Conservation (phyloP, 2,329 filamentous ascomycete genomes). For the Talaromyces sp. region DNA sequence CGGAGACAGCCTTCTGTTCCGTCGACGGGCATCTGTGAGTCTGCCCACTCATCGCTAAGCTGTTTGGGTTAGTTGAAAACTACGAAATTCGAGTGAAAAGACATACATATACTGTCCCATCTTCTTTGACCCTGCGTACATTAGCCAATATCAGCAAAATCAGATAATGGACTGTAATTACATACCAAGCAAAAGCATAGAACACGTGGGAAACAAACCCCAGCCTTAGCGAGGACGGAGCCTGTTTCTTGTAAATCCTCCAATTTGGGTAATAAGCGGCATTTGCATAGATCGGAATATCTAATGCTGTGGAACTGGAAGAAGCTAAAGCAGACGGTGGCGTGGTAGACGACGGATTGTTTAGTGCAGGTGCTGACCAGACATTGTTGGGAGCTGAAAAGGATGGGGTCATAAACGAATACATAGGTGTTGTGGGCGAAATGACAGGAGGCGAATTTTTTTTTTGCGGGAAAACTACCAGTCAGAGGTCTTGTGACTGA, state of each 20-base stretch:
- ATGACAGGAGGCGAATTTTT: not conserved
- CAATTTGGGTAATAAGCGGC: slow-evolving; percentile 83
- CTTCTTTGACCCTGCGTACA: slow-evolving; percentile 57
- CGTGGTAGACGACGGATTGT: slow-evolving; percentile 16
- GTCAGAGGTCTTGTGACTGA: slow-evolving; percentile 5
- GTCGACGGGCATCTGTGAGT: slow-evolving; percentile 68
- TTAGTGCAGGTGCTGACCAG: slow-evolving; percentile 11
- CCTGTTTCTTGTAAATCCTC: slow-evolving; percentile 68
- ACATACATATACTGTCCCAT: slow-evolving; percentile 72
- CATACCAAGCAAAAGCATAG: slow-evolving; percentile 71
- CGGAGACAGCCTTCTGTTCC: slow-evolving; percentile 68
- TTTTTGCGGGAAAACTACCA: not conserved
- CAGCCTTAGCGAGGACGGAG: slow-evolving; percentile 70
- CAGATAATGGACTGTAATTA: too few species aligned
- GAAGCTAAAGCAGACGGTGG: slow-evolving; percentile 23
- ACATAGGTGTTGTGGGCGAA: slow-evolving; percentile 13
- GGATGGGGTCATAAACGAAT: slow-evolving; percentile 18
- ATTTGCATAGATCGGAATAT: slow-evolving; percentile 54
- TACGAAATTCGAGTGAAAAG: not conserved
- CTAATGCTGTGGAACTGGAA: slow-evolving; percentile 23
- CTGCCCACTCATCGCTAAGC: slow-evolving; percentile 77
- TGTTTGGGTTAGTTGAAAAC: slow-evolving; percentile 33
- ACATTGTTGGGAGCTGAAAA: slow-evolving; percentile 16
- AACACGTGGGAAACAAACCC: slow-evolving; percentile 76
- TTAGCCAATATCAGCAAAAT: not conserved